Base-by-base conservation (phyloP, 441 rosid genomes). In the Populus hybrid region DNA sequence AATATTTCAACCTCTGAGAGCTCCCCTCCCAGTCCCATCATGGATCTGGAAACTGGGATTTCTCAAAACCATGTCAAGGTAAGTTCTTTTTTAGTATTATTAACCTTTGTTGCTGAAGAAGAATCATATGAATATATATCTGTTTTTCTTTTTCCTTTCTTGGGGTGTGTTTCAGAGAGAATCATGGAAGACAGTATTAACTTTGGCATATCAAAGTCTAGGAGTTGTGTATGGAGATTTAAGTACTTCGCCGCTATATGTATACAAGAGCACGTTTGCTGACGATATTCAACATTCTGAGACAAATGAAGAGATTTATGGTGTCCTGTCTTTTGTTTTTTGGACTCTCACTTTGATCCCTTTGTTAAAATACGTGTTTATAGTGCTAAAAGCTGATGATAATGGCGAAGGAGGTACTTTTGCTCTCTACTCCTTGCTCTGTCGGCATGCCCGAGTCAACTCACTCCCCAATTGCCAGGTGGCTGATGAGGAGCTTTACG, bases 391-490 rank as follows among this genome's bases (percentile, higher is more conserved):
- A 85, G 99, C 99, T 24, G 97, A 94, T 76, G 99, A 95, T 76
- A 95, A 94, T 76, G 99, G 98, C 8, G 97, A 95, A 86, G 99
- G 99, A 5, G 99, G 99, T 20, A 94, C 99, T 76, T 94, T 95
- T 83, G 99, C 99, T 76, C 83, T 94, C 75, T 95, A 95, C 80
- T 95, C 99, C 0, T 87, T 95, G 75, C 78, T 95, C 42, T 95
- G 97, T 79, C 86, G 99, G 67, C 95, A 95, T 79, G 97, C 99
- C 75, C 90, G 93, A 69, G 89, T 95, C 79, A 95, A 86, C 89
- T 88, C 93, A 32, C 87, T 94, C 26, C 99, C 99, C 69, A 95
- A 89, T 85, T 85, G 90, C 81, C 99, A 95, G 84, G 71, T 88
- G 73, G 99, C 98, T 0, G 98, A 95, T 73, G 97, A 94, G 83